Base-by-base conservation (phyloP, 148 eudicot species). In the Spergularia marina region DNA sequence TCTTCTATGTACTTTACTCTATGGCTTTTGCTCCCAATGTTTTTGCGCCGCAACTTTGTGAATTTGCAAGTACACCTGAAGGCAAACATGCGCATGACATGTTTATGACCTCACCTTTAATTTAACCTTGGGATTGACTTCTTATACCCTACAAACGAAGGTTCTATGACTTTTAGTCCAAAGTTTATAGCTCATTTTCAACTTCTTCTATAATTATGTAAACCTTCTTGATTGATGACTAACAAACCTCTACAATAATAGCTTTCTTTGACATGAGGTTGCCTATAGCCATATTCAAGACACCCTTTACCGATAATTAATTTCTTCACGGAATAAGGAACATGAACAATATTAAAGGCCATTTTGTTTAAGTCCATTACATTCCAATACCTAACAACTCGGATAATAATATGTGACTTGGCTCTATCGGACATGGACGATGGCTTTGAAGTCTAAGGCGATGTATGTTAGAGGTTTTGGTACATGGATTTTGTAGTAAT, bases 11-110 rank as follows among this genome's bases (percentile, higher is more conserved):
- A 39, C 51, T 12, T 23, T 56, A 51, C 51, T 62, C 10, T 12
- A 44, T 20, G 76, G 15, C 41, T 23, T 60, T 21, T 41, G 53
- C 65, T 6, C 10, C 10, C 73, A 30, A 71, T 75, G 67, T 70
- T 56, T 30, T 55, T 56, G 59, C 76, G 65, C 65, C 72, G 71
- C 74, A 70, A 55, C 17, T 53, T 23, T 34, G 69, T 60, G 59
- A 74, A 53, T 53, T 20, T 49, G 51, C 10, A 30, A 70, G 72
- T 65, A 71, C 76, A 76, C 80, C 79, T 72, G 80, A 81, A 76
- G 77, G 77, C 77, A 77, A 74, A 81, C 80, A 65, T 81, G 76
- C 70, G 74, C 74, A 72, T 81, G 83, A 81, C 80, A 77, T 59
- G 30, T 16, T 25, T 12, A 18, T 81, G 77, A 76, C 80, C 17